Percentiles rank a stretch among this genome's conserved stretches.
Conservation (phyloP, 768 basidiomycete species). For the Sporobolomyces phaffii region DNA sequence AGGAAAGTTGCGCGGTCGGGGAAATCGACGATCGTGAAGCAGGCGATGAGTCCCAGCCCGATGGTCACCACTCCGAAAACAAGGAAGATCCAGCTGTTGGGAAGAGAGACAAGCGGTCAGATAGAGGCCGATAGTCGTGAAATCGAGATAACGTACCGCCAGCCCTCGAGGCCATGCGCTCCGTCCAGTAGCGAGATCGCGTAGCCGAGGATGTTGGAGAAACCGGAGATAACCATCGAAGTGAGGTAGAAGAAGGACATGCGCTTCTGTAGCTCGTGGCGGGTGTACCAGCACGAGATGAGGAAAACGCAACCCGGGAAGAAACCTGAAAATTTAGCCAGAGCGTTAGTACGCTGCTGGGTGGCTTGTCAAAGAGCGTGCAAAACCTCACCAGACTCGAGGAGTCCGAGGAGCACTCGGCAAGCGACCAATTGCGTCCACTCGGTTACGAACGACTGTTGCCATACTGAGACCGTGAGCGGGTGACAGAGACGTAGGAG, state of each 20-base stretch:
- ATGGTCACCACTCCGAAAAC: slow-evolving; percentile 42
- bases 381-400: slow-evolving; percentile 35
- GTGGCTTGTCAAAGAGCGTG: neutral
- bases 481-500: too few species aligned
- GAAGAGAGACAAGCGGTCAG: too few species aligned
- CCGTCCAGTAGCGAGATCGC: slow-evolving; percentile 28
- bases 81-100: slow-evolving; percentile 43
- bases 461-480: too few species aligned
- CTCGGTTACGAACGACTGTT: slow-evolving; percentile 40
- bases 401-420: slow-evolving; percentile 42
- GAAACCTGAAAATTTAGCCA: slow-evolving; percentile 20
- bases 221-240: slow-evolving; percentile 44
- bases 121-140: too few species aligned
- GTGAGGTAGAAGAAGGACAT: slow-evolving; percentile 44
- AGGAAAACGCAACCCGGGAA: slow-evolving; percentile 41
- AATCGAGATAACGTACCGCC: too few species aligned
- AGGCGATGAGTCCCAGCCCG: slow-evolving; percentile 40
- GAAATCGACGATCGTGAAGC: slow-evolving; percentile 44
- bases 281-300: slow-evolving; percentile 43
- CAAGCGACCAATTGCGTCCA: slow-evolving; percentile 44
- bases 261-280: slow-evolving; percentile 42
- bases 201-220: slow-evolving; percentile 41
- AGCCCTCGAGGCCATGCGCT: slow-evolving; percentile 34
- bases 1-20: slow-evolving; percentile 46
- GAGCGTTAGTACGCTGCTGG: neutral